Evolutionary conservation across 176 grass and related monocot species (phyloP).

Genomic region (Otatea glauca): DNA sequence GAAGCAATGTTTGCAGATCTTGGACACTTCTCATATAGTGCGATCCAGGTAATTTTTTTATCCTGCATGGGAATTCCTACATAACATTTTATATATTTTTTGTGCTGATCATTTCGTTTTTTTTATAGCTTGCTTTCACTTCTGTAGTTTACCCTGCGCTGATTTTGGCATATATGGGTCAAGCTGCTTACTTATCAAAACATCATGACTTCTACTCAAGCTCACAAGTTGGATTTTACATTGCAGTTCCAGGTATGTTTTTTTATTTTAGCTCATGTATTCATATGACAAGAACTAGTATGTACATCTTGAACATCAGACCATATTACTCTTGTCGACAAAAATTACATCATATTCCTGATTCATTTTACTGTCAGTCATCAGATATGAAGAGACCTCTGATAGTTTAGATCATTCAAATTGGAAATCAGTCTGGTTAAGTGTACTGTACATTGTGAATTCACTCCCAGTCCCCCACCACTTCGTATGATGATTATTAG

Average conservation of each 20-base stretch:
- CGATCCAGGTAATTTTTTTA: slow-evolving; percentile 76
- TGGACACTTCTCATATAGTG: slow-evolving; percentile 93
- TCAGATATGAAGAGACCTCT: neutral
- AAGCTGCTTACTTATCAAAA: slow-evolving; percentile 94
- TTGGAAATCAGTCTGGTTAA: neutral
- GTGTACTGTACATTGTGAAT: neutral
- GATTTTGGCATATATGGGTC: slow-evolving; percentile 98
- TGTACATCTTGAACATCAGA: neutral
- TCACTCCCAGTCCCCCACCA: neutral
- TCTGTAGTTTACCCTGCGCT: slow-evolving; percentile 86
- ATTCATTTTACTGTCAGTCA: neutral
- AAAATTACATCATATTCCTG: neutral
- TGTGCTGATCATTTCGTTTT: slow-evolving; percentile 24
- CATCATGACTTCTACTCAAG: slow-evolving; percentile 78
- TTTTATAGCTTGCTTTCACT: slow-evolving; percentile 88
- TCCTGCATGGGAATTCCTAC: neutral
- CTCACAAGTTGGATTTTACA: slow-evolving; percentile 95
- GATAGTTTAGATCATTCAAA: neutral
- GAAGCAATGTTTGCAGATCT: slow-evolving; percentile 99
- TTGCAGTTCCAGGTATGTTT: slow-evolving; percentile 83
- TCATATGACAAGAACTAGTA: neutral
- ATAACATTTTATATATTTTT: neutral
- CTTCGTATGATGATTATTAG: neutral
- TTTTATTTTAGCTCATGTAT: slow-evolving; percentile 20
- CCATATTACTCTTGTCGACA: neutral